These are phyloP conservation scores for Blechomonas ayalai DNA, from an alignment of 208 protist genomes.

Conservation along the genomic window DNA sequence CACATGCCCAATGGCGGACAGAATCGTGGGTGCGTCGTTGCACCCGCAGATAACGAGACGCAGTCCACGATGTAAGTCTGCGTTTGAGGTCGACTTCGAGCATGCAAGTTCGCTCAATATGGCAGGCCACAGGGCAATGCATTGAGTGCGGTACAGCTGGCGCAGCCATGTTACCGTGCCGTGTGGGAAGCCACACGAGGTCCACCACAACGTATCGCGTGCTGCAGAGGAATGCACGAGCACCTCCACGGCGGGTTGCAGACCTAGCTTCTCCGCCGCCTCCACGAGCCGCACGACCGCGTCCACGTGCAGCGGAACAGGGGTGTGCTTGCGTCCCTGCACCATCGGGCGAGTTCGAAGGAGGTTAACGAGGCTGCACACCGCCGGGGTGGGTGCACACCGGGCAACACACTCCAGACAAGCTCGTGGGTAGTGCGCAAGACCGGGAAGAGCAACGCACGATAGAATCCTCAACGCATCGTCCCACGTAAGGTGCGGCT, in stretches of 20 bases:
- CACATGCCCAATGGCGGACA: slow-evolving; percentile 1
- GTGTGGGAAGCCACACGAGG: slow-evolving; percentile 3
- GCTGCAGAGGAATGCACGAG: slow-evolving; percentile 6
- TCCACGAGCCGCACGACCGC: slow-evolving; percentile 13
- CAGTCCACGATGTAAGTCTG: slow-evolving; percentile 6
- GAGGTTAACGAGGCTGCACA: slow-evolving; percentile 7
- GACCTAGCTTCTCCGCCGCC: slow-evolving; percentile 11
- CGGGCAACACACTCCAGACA: slow-evolving; percentile 14
- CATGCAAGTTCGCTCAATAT: slow-evolving; percentile 9
- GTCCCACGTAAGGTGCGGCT: slow-evolving; percentile 4
- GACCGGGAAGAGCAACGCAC: slow-evolving; percentile 17
- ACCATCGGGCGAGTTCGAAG: neutral
- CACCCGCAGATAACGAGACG: slow-evolving; percentile 9
- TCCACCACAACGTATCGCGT: slow-evolving; percentile 18
- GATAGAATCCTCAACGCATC: slow-evolving; percentile 18
- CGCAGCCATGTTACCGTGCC: slow-evolving; percentile 2
- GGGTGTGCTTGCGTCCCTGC: neutral
- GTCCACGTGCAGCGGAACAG: slow-evolving; percentile 7
- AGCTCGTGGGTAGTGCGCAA: slow-evolving; percentile 17
- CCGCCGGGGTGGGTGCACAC: neutral
- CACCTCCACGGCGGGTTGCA: slow-evolving; percentile 9
- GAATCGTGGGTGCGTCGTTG: slow-evolving; percentile 3
- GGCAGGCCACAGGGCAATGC: slow-evolving; percentile 14
- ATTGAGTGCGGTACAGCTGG: slow-evolving; percentile 16
- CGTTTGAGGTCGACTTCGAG: neutral